Base-by-base conservation (phyloP, 192 early-diverging fungal genomes). In the Coemansia sp. region DNA sequence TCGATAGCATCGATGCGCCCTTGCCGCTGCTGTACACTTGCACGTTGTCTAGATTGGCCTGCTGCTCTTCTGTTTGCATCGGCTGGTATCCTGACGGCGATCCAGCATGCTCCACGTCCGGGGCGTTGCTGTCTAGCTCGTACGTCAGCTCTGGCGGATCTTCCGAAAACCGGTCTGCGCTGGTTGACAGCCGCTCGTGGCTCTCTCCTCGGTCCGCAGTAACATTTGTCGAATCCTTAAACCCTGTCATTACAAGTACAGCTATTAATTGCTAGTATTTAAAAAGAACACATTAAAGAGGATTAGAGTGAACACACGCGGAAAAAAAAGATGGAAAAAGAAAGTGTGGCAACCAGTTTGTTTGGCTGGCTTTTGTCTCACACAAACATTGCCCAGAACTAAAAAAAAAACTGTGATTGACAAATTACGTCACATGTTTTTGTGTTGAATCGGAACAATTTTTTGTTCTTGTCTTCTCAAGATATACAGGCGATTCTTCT, bases 1-100 rank as follows among this genome's bases (percentile, higher is more conserved):
- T 85, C 23, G 76, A 67, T 21, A 78, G 16, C 71, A 76, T 83
- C 35, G 80, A 83, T 9, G 80, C 80, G 0, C 80, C 73, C 43
- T 38, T 55, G 6, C 33, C 21, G 39, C 55, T 49, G 33, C 38
- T 67, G 45, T 58, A 52, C 20, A 52, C 46, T 20, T 52, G 9
- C 34, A 64, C 36, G 15, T 14, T 14, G 23, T 14, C 51, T 6
- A 10, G 4, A 12, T 9, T 53, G 7, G 23, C 24, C 51, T 26
- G 21, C 51, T 53, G 24, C 24, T 26, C 24, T 5, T 21, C 51
- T 10, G 51, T 53, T 9, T 53, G 51, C 51, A 53, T 53, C 51
- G 21, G 51, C 23, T 53, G 51, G 51, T 53, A 53, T 53, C 24
- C 51, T 3, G 51, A 23, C 24, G 51, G 9, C 9, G 51, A 26